These are phyloP conservation scores for Paramarasmius palmivorus DNA, from an alignment of 1,284 basidiomycete genomes.

Conservation along the genomic window DNA sequence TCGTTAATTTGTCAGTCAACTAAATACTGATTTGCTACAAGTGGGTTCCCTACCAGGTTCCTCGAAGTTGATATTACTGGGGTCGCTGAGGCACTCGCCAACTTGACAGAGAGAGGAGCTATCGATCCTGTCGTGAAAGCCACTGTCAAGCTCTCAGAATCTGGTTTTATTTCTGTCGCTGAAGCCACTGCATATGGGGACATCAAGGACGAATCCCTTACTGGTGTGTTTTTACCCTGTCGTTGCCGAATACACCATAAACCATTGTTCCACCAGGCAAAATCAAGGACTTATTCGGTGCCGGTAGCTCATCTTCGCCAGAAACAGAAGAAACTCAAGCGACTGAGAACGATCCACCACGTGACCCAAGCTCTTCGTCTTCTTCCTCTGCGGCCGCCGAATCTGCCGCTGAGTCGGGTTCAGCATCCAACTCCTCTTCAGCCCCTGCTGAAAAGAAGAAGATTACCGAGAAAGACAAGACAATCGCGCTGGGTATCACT, in stretches of 20 bases:
- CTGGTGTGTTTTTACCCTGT: constrained; percentile 45
- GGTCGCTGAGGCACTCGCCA: constrained; percentile 68
- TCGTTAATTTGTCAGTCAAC: background rate
- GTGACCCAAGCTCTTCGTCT: constrained; percentile 31
- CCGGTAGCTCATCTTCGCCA: constrained; percentile 43
- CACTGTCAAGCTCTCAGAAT: constrained; percentile 79
- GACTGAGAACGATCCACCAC: constrained; percentile 40
- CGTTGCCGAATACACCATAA: constrained; percentile 10
- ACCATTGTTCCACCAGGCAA: constrained; percentile 55
- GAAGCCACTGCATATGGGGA: constrained; percentile 77
- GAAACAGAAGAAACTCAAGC: constrained; percentile 34
- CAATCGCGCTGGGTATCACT: constrained; percentile 65
- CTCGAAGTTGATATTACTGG: constrained; percentile 70
- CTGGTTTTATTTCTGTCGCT: constrained; percentile 79
- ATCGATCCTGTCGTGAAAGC: constrained; percentile 78
- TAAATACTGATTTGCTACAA: constrained; percentile 24
- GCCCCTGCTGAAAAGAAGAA: constrained; percentile 32
- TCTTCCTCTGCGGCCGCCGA: constrained; percentile 26
- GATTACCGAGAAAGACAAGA: constrained; percentile 45
- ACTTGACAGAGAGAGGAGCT: constrained; percentile 74
- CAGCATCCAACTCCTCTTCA: constrained; percentile 26
- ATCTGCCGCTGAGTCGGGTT: constrained; percentile 27
- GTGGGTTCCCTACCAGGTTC: constrained; percentile 68
- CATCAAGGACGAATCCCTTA: constrained; percentile 75
- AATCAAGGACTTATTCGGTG: constrained; percentile 84